Evolutionary conservation across 2,329 filamentous ascomycete genomes (phyloP).

Genomic region (Aspergillus eucalypticola): DNA sequence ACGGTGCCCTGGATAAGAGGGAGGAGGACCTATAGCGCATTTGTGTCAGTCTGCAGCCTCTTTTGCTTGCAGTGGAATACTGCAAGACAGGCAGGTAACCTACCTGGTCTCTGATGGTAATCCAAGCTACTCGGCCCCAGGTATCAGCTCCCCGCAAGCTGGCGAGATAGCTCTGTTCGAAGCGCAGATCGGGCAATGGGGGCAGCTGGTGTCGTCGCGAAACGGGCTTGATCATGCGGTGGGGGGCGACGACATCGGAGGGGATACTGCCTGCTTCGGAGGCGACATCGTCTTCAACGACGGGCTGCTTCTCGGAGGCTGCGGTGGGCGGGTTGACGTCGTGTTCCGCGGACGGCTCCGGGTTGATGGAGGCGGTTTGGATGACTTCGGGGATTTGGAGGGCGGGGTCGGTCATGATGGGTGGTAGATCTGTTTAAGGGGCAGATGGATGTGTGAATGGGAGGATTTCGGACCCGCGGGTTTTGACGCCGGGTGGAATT

Average conservation of each 20-base stretch:
- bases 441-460: no score
- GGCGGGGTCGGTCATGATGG: constrained; percentile 59
- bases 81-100: background rate
- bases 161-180: constrained; percentile 96
- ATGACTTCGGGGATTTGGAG: constrained; percentile 74
- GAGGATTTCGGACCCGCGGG: background rate
- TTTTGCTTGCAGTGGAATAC: background rate
- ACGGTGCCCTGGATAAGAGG: constrained; percentile 83
- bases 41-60: background rate
- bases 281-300: constrained; percentile 52
- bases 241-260: constrained; percentile 49
- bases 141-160: constrained; percentile 79
- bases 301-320: constrained; percentile 65
- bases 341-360: constrained; percentile 67
- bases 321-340: constrained; percentile 81
- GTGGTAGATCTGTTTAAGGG: background rate
- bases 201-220: constrained; percentile 60
- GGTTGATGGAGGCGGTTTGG: constrained; percentile 77
- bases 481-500: no score
- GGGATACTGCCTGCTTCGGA: constrained; percentile 48
- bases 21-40: constrained; percentile 69
- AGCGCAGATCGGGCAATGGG: constrained; percentile 76
- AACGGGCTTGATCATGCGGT: constrained; percentile 36
- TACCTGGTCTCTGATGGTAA: constrained; percentile 89
- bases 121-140: constrained; percentile 76